These are phyloP conservation scores for Colletotrichum tropicale DNA, from an alignment of 2,329 filamentous ascomycete genomes.

Conservation along the genomic window DNA sequence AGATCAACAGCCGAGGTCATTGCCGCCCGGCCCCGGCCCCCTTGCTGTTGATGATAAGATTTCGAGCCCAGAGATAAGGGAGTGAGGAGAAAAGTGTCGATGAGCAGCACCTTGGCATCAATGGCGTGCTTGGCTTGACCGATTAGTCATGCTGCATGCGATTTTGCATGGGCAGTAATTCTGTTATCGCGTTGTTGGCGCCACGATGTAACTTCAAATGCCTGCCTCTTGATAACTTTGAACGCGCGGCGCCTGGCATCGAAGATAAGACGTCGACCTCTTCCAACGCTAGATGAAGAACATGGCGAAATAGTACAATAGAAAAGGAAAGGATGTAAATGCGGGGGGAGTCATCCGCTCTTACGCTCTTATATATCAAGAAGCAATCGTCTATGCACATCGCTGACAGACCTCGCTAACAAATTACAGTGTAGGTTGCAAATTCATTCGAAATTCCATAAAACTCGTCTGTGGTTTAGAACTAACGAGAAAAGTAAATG, in stretches of 20 bases:
- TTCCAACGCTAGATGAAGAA: not conserved
- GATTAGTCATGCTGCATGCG: not conserved
- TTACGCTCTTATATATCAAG: not conserved
- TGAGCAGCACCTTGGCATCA: conserved; percentile 3
- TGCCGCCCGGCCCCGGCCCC: not conserved
- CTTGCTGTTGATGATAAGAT: not conserved
- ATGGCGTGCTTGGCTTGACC: conserved; percentile 2
- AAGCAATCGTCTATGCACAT: not conserved
- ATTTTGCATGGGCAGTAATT: not conserved
- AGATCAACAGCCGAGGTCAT: not conserved
- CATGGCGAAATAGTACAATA: not conserved
- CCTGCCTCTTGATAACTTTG: not conserved
- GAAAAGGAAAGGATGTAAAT: not conserved
- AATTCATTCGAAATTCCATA: not conserved
- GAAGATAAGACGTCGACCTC: not conserved
- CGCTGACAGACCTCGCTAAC: not conserved
- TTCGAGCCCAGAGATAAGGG: not conserved
- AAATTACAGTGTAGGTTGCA: not conserved
- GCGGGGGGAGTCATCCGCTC: not conserved
- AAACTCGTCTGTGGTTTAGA: not conserved
- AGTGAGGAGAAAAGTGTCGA: not conserved
- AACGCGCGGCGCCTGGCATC: not conserved
- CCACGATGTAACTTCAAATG: not conserved
- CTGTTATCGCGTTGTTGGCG: not conserved
- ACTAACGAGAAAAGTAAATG: not conserved